A percentile compares a stretch with the other conserved stretches of the same genome.
phyloP scores from a whole-genome alignment of 148 eudicot species.

The Simmondsia chinensis region DNA sequence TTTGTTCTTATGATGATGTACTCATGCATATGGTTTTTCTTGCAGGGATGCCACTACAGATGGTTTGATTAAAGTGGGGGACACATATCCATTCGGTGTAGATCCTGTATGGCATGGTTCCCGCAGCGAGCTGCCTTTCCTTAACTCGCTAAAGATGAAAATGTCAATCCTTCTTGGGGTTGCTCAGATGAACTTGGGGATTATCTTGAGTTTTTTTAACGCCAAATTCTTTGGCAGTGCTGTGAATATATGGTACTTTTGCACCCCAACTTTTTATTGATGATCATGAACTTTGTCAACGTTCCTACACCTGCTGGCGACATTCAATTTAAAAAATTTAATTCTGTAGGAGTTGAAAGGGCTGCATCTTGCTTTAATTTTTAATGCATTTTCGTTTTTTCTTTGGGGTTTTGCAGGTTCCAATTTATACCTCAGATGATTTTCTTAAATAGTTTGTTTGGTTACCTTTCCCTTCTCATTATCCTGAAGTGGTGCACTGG shows the following conservation, averaged over 20 bases:
- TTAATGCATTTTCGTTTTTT: neutral
- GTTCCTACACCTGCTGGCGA: no score
- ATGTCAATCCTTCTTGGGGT: slow-evolving; percentile 61
- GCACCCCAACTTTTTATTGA: no score
- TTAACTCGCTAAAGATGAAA: slow-evolving; percentile 62
- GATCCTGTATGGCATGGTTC: slow-evolving; percentile 62
- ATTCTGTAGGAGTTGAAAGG: no score
- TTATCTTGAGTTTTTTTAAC: slow-evolving; percentile 43
- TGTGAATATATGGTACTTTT: slow-evolving; percentile 40
- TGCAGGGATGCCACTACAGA: slow-evolving; percentile 45
- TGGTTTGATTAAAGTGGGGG: slow-evolving; percentile 53
- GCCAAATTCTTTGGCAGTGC: slow-evolving; percentile 38
- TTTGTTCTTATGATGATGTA: neutral
- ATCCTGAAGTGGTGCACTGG: slow-evolving; percentile 56
- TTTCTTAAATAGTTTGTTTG: slow-evolving; percentile 48
- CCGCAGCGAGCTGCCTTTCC: slow-evolving; percentile 56
- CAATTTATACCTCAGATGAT: slow-evolving; percentile 54
- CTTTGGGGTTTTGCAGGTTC: slow-evolving; percentile 22
- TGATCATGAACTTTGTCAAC: no score
- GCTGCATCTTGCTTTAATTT: neutral
- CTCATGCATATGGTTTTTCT: neutral
- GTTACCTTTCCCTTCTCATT: slow-evolving; percentile 46
- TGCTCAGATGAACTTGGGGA: slow-evolving; percentile 56
- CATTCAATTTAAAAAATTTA: no score
- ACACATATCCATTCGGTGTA: slow-evolving; percentile 48